phyloP scores from a whole-genome alignment of 208 protist genomes.

The Trypanosoma theileri region DNA sequence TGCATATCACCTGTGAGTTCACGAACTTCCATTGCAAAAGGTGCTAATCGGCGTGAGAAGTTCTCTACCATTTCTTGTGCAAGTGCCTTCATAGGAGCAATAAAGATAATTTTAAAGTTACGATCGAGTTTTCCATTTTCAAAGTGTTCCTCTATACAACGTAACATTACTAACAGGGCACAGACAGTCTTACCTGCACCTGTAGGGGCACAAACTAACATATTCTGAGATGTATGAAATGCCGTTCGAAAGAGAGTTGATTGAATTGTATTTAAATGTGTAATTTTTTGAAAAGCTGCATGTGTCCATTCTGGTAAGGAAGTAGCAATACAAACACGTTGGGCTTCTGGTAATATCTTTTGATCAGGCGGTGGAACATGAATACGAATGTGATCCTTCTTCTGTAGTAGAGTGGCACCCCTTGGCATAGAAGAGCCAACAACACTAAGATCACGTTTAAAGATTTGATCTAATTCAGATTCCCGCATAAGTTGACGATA shows the following conservation, averaged over 20 bases:
- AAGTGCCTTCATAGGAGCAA: constrained; percentile 99
- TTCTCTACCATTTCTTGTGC: constrained; percentile 98
- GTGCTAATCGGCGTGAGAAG: constrained; percentile 92
- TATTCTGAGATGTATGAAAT: constrained; percentile 98
- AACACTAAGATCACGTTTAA: constrained; percentile 80
- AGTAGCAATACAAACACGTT: constrained; percentile 80
- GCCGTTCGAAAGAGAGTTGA: constrained; percentile 95
- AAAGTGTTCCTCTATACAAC: constrained; percentile 92
- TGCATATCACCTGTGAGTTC: constrained; percentile 99
- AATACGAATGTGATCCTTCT: constrained; percentile 70
- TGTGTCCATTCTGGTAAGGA: constrained; percentile 90
- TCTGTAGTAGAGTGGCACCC: constrained; percentile 65
- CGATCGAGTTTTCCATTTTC: constrained; percentile 78
- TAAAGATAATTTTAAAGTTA: constrained; percentile 99
- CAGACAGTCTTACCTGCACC: constrained; percentile 98
- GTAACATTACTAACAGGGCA: constrained; percentile 96
- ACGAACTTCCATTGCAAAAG: constrained; percentile 89
- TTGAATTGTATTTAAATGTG: constrained; percentile 96
- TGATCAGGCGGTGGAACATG: constrained; percentile 80
- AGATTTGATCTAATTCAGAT: constrained; percentile 84
- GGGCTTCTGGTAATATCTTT: constrained; percentile 63
- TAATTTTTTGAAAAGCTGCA: constrained; percentile 87
- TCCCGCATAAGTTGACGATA: constrained; percentile 85
- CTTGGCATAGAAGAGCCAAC: constrained; percentile 63
- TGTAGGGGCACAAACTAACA: constrained; percentile 99